Evolutionary conservation across 2,329 filamentous ascomycete genomes (phyloP).

Genomic region (Fusarium subtropicale): DNA sequence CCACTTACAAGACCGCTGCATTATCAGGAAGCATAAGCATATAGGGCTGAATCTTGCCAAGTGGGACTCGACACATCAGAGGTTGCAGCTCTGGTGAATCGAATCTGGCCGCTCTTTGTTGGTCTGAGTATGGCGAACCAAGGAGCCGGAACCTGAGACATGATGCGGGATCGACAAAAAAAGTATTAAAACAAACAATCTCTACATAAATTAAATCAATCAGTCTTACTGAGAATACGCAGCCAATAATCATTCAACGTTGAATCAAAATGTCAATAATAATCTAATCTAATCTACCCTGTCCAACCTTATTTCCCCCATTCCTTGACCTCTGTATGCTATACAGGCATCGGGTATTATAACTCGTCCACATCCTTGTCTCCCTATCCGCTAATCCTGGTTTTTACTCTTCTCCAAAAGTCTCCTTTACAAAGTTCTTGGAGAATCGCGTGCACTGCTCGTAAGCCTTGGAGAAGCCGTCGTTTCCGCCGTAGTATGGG

Average conservation of each 20-base stretch:
- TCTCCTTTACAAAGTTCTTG: slow-evolving; percentile 76
- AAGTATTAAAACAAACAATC: background rate
- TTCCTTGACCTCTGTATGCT: slow-evolving; percentile 25
- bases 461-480: slow-evolving; percentile 88
- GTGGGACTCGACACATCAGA: slow-evolving; percentile 33
- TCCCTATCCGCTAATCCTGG: background rate
- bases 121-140: slow-evolving; percentile 2
- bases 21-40: slow-evolving; percentile 17
- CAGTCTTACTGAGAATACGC: slow-evolving; percentile 13
- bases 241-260: slow-evolving; percentile 28
- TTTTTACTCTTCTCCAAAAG: slow-evolving; percentile 48
- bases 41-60: slow-evolving; percentile 43
- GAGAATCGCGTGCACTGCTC: slow-evolving; percentile 84
- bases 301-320: slow-evolving; percentile 14
- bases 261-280: slow-evolving; percentile 14
- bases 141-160: slow-evolving; percentile 32
- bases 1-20: slow-evolving; percentile 28
- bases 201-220: slow-evolving; percentile 25
- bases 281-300: slow-evolving; percentile 25
- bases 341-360: slow-evolving; percentile 45
- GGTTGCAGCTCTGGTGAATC: slow-evolving; percentile 8
- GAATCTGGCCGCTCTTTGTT: slow-evolving; percentile 2
- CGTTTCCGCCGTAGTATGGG: slow-evolving; percentile 89
- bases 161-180: slow-evolving; percentile 28
- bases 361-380: slow-evolving; percentile 12